These are phyloP conservation scores for Encephalitozoon cuniculi DNA, from an alignment of 371 early-diverging fungal genomes.

Conservation along the genomic window DNA sequence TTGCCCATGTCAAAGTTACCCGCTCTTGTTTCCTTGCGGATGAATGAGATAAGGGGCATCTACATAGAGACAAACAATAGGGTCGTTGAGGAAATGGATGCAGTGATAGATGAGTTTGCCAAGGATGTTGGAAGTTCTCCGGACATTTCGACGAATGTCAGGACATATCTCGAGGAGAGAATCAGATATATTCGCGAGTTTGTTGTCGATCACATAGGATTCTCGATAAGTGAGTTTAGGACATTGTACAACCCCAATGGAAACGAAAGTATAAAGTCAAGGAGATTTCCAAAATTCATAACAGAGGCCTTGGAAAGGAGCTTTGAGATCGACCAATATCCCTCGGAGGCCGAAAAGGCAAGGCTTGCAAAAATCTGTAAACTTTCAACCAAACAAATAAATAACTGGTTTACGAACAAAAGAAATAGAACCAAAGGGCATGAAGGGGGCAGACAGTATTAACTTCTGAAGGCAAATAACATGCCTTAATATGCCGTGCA, in stretches of 20 bases:
- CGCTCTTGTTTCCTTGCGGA: neutral
- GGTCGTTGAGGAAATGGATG: neutral
- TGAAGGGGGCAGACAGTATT: neutral
- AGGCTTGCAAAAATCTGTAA: slow-evolving; percentile 19
- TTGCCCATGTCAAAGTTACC: neutral
- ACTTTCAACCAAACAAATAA: slow-evolving; percentile 46
- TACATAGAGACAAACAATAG: slow-evolving; percentile 2
- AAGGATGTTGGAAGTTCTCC: neutral
- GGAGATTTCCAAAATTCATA: slow-evolving; percentile 38
- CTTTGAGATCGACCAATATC: slow-evolving; percentile 35
- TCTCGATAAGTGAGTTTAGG: neutral
- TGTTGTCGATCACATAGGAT: neutral
- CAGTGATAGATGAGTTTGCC: neutral
- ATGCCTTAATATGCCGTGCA: neutral
- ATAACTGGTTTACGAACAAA: slow-evolving; percentile 57
- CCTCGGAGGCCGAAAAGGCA: slow-evolving; percentile 43
- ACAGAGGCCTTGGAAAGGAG: slow-evolving; percentile 35
- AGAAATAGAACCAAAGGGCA: slow-evolving; percentile 40
- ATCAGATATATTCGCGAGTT: neutral
- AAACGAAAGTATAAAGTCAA: slow-evolving; percentile 15
- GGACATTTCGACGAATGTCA: neutral
- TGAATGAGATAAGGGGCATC: neutral
- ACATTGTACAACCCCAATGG: neutral
- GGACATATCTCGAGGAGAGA: neutral
- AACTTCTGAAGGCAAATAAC: neutral